These are phyloP conservation scores for Lactarius psammicola DNA, from an alignment of 768 basidiomycete species.

Conservation along the genomic window DNA sequence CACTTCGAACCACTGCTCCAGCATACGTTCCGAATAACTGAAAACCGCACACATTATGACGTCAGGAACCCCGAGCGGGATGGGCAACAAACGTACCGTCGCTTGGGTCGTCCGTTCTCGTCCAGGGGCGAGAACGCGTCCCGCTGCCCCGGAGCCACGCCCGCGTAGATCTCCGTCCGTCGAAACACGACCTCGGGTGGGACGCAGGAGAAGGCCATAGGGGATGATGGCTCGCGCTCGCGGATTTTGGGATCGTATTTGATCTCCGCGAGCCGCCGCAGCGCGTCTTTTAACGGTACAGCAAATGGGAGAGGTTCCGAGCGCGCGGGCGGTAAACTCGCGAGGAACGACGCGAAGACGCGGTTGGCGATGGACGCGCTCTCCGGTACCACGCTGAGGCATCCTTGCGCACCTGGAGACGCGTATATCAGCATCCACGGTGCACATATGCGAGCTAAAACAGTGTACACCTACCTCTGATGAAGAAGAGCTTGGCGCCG, in stretches of 20 bases:
- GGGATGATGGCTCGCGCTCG: conserved; percentile 12
- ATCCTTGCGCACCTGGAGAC: conserved; percentile 24
- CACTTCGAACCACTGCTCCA: conserved; percentile 28
- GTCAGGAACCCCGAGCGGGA: not conserved
- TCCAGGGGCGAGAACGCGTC: conserved; percentile 26
- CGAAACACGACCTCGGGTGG: conserved; percentile 2
- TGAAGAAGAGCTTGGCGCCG: conserved; percentile 26
- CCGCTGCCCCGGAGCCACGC: conserved; percentile 20
- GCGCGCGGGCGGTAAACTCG: conserved; percentile 20
- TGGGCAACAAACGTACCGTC: conserved; percentile 19
- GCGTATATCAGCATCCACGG: conserved; percentile 1
- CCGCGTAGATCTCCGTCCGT: conserved; percentile 4
- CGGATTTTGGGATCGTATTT: conserved; percentile 13
- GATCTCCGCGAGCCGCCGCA: conserved; percentile 19
- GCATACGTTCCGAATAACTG: conserved; percentile 28
- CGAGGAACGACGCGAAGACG: conserved; percentile 30
- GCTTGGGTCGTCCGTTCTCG: conserved; percentile 24
- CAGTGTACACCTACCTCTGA: conserved; percentile 21
- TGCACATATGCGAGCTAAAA: not conserved
- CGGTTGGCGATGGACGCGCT: conserved; percentile 31
- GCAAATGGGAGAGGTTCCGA: conserved; percentile 9
- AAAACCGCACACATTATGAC: not conserved
- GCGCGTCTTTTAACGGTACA: conserved; percentile 8
- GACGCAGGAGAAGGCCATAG: conserved; percentile 29
- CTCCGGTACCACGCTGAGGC: conserved; percentile 27